phyloP scores from a whole-genome alignment of 108 stramenopile species.

The Fistulifera solaris region DNA sequence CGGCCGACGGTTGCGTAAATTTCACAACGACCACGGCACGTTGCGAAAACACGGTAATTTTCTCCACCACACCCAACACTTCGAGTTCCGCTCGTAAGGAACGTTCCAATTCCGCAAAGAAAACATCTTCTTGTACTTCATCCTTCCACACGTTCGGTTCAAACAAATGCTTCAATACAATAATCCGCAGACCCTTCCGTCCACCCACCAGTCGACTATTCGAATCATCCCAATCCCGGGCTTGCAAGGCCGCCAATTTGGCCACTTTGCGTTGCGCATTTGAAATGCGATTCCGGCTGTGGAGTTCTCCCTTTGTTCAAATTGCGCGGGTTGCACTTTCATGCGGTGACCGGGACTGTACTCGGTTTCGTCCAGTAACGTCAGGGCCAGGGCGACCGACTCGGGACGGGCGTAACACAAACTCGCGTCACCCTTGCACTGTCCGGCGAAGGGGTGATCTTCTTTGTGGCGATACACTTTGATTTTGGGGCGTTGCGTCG shows the following conservation, averaged over 20 bases:
- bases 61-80: constrained; percentile 73
- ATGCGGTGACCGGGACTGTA: constrained; percentile 13
- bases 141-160: constrained; percentile 34
- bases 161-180: constrained; percentile 88
- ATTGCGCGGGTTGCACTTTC: constrained; percentile 51
- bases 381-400: constrained; percentile 85
- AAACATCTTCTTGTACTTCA: constrained; percentile 23
- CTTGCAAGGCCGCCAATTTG: constrained; percentile 61
- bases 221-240: constrained; percentile 77
- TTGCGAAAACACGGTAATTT: constrained; percentile 89
- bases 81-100: constrained; percentile 53
- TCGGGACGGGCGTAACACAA: constrained; percentile 88
- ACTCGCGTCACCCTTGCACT: constrained; percentile 87
- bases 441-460: constrained; percentile 17
- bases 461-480: constrained; percentile 73
- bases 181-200: constrained; percentile 84
- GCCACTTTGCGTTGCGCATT: constrained; percentile 72
- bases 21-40: constrained; percentile 85
- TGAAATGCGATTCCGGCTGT: constrained; percentile 26
- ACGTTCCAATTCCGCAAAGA: constrained; percentile 42
- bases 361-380: constrained; percentile 71
- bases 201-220: constrained; percentile 78
- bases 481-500: constrained; percentile 81
- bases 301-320: constrained; percentile 48
- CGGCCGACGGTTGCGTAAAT: constrained; percentile 68